Evolutionary conservation across 495 filamentous ascomycete species (phyloP).

Genomic region (Aspergillus hancockii): DNA sequence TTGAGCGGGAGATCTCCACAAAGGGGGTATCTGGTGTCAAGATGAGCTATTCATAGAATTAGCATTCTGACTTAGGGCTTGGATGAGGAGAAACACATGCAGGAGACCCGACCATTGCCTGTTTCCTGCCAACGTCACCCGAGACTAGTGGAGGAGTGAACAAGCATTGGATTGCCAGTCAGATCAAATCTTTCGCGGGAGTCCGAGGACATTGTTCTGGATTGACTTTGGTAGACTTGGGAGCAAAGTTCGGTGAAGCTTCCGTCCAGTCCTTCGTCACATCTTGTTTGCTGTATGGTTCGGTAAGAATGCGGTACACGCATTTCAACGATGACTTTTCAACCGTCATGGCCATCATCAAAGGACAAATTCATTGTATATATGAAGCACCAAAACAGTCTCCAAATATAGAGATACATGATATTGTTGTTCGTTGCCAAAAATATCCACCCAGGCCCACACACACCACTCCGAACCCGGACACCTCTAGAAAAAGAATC

Average conservation of each 20-base stretch:
- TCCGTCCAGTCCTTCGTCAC: background rate
- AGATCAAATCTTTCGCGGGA: background rate
- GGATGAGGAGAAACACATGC: background rate
- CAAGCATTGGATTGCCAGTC: background rate
- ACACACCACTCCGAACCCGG: background rate
- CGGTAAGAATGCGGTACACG: background rate
- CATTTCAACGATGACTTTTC: background rate
- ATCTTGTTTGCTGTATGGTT: background rate
- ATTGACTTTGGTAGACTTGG: background rate
- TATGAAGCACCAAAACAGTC: background rate
- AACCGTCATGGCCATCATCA: background rate
- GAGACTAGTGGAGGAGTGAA: background rate
- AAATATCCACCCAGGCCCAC: conserved; percentile 8
- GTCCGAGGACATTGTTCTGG: background rate
- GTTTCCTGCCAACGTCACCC: background rate
- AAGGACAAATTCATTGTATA: background rate
- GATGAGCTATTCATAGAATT: background rate
- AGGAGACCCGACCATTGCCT: background rate
- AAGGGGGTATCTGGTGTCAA: background rate
- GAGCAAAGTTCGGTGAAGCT: background rate
- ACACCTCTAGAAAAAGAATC: background rate
- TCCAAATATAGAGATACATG: background rate
- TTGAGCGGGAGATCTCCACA: background rate
- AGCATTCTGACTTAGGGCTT: background rate
- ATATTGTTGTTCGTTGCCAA: conserved; percentile 5